phyloP scores from a whole-genome alignment of 495 filamentous ascomycete species.

The Penicillium alfredii region DNA sequence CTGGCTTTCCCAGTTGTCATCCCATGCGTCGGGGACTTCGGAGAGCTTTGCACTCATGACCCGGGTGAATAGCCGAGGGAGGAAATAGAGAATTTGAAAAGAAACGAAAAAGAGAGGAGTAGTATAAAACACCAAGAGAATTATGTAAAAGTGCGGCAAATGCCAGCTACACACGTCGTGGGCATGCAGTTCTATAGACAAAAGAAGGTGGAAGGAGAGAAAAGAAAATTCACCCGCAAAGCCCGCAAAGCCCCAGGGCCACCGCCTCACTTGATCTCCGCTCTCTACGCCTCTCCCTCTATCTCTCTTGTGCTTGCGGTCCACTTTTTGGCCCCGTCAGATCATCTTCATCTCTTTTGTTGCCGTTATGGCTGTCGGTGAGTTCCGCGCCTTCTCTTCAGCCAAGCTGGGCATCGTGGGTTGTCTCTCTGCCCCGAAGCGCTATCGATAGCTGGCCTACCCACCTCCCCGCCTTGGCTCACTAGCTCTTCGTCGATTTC shows the following conservation, averaged over 20 bases:
- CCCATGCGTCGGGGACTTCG: slow-evolving; percentile 73
- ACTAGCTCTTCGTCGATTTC: slow-evolving; percentile 1
- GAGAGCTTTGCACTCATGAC: slow-evolving; percentile 52
- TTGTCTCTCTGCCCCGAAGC: slow-evolving; percentile 4
- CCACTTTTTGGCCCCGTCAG: no score
- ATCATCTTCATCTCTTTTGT: no score
- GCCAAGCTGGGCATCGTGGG: background rate
- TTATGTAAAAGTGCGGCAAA: slow-evolving; percentile 4
- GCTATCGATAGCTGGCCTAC: slow-evolving; percentile 7
- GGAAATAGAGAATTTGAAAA: background rate
- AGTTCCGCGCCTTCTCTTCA: slow-evolving; percentile 2
- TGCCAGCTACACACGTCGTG: slow-evolving; percentile 5
- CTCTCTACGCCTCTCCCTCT: background rate
- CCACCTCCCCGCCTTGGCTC: background rate
- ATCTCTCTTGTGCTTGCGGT: no score
- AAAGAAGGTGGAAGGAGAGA: no score
- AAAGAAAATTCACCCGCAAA: slow-evolving; percentile 21
- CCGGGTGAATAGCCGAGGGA: slow-evolving; percentile 6
- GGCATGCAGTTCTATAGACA: no score
- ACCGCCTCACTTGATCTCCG: slow-evolving; percentile 19
- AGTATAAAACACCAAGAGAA: background rate
- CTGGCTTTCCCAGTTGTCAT: slow-evolving; percentile 79
- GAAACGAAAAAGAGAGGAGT: background rate
- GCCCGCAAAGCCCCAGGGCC: slow-evolving; percentile 21
- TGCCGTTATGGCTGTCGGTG: slow-evolving; percentile 27